These are phyloP conservation scores for Alternaria postmessia DNA, from an alignment of 2,329 filamentous ascomycete species.

Conservation along the genomic window DNA sequence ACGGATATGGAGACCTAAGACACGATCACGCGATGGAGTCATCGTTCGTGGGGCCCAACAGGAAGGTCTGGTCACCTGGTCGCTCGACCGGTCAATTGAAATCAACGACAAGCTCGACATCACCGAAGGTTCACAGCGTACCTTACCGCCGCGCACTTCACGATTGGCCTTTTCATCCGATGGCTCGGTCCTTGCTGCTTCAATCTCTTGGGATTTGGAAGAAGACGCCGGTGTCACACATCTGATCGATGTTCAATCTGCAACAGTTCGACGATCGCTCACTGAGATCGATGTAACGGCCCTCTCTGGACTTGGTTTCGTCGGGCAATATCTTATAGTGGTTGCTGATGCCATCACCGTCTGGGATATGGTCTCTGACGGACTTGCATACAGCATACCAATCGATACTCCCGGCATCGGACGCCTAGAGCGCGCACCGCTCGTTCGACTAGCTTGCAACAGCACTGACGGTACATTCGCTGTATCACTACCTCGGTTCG, in stretches of 20 bases:
- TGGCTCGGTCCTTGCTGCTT: slow-evolving; percentile 47
- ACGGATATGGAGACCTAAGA: slow-evolving; percentile 81
- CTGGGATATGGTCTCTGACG: slow-evolving; percentile 84
- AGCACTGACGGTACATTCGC: slow-evolving; percentile 58
- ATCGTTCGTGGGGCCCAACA: slow-evolving; percentile 62
- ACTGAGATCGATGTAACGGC: slow-evolving; percentile 72
- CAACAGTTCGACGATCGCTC: slow-evolving; percentile 71
- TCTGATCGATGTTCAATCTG: slow-evolving; percentile 76
- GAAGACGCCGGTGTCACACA: slow-evolving; percentile 70
- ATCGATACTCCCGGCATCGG: slow-evolving; percentile 54
- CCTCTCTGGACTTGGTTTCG: slow-evolving; percentile 72
- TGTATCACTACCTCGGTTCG: slow-evolving; percentile 44
- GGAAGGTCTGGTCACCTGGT: slow-evolving; percentile 76
- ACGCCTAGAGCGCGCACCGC: slow-evolving; percentile 51
- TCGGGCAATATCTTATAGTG: slow-evolving; percentile 77
- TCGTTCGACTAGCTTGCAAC: slow-evolving; percentile 74
- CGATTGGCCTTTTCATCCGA: slow-evolving; percentile 73
- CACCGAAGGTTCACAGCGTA: slow-evolving; percentile 32
- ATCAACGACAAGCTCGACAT: slow-evolving; percentile 51
- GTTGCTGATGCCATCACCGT: slow-evolving; percentile 77
- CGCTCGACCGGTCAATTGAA: slow-evolving; percentile 66
- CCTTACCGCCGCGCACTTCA: slow-evolving; percentile 61
- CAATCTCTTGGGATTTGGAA: slow-evolving; percentile 43
- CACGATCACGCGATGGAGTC: slow-evolving; percentile 72
- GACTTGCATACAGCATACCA: slow-evolving; percentile 71